Evolutionary conservation across 176 grass and related monocot genomes (phyloP), one percentile per base, ranked within the genome.

Genomic region (Microstegium vimineum): DNA sequence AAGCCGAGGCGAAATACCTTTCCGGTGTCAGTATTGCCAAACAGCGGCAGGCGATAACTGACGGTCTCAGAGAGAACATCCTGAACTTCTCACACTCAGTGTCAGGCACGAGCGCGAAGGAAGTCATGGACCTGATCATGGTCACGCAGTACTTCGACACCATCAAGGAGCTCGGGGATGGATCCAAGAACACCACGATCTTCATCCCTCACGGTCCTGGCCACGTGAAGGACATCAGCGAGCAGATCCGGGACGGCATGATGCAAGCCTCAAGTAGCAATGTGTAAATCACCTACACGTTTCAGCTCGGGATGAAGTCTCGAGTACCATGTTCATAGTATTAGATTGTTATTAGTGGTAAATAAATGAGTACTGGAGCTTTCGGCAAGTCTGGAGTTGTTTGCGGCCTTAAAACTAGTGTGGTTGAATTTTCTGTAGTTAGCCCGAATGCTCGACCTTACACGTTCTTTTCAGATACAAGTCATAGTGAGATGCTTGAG

Each of bases 71-170:
- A 56, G 96, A 99, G 54, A 99, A 99, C 73, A 93, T 99, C 46
- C 62, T 95, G 56, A 95, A 99, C 83, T 95, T 99, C 69, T 99
- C 96, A 2, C 89, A 99, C 33, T 82, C 82, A 0, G 91, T 99
- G 36, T 88, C 90, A 17, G 93, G 96, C 72, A 92, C 96, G 35
- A 83, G 45, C 0, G 93, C 96, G 2, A 99, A 93, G 67, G 96
- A 95, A 71, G 89, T 95, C 76, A 99, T 99, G 96, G 96, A 99
- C 68, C 76, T 95, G 47, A 99, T 99, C 83, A 95, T 99, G 96
- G 87, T 99, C 23, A 99, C 93, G 0, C 93, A 99, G 61, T 99
- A 98, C 81, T 98, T 98, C 1, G 96, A 98, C 89, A 95, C 96
- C 31, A 88, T 98, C 77, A 95, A 95, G 42, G 93, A 98, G 20